Conservation (phyloP, 1,284 basidiomycete species). For the Irpex sp. region DNA sequence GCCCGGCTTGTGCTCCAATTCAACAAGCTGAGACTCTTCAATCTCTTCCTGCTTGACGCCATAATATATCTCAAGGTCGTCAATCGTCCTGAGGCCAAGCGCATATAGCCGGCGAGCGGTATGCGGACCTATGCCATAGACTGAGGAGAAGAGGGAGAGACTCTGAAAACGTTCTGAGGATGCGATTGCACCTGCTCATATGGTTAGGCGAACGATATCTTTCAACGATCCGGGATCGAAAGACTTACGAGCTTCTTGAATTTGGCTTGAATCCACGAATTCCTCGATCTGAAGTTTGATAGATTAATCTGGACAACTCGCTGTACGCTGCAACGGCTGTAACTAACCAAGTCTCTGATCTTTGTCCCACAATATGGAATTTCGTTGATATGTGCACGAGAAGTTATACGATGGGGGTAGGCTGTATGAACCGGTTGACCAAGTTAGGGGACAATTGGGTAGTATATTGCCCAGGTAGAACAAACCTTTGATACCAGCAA, state of each 20-base stretch:
- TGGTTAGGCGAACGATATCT: neutral
- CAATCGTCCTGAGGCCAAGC: slow-evolving; percentile 54
- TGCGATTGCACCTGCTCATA: slow-evolving; percentile 41
- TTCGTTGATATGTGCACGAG: slow-evolving; percentile 42
- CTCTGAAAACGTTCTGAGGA: slow-evolving; percentile 50
- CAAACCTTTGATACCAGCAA: slow-evolving; percentile 68
- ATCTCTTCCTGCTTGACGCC: slow-evolving; percentile 37
- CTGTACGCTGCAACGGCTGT: neutral
- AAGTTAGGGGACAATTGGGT: no score
- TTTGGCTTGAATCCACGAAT: slow-evolving; percentile 49
- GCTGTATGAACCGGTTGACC: slow-evolving; percentile 35
- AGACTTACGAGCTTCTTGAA: slow-evolving; percentile 57
- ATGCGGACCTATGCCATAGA: slow-evolving; percentile 72
- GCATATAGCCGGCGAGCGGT: slow-evolving; percentile 62
- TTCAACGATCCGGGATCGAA: neutral
- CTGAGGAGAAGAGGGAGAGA: slow-evolving; percentile 53
- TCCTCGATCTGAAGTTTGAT: slow-evolving; percentile 50
- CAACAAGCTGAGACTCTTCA: slow-evolving; percentile 18
- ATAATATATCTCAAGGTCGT: slow-evolving; percentile 64
- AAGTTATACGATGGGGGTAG: slow-evolving; percentile 53
- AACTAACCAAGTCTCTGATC: slow-evolving; percentile 49
- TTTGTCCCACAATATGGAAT: slow-evolving; percentile 64
- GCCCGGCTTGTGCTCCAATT: slow-evolving; percentile 13
- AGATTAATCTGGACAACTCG: no score
- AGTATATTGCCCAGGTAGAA: neutral